Conservation (phyloP, 75 land plant species). For the Cupressus sempervirens region DNA sequence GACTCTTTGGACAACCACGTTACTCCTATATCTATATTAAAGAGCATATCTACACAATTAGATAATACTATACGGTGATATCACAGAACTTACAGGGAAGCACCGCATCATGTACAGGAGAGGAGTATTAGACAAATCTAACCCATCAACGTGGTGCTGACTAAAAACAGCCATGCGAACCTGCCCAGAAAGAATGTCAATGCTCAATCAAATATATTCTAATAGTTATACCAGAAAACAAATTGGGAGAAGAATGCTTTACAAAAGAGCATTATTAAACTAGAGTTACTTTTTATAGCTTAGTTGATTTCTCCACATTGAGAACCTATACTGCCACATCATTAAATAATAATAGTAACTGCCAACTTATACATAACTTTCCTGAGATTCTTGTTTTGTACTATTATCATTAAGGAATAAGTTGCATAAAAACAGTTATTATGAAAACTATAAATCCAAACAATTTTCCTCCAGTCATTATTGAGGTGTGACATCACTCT, state of each 20-base stretch:
- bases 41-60: background rate
- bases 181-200: conserved; percentile 29
- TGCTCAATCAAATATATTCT: background rate
- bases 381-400: background rate
- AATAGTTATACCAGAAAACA: background rate
- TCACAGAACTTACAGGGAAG: conserved; percentile 65
- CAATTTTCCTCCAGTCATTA: background rate
- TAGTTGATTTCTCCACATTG: background rate
- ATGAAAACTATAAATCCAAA: conserved; percentile 1
- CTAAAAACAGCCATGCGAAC: conserved; percentile 98
- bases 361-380: background rate
- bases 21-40: background rate
- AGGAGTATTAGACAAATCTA: conserved; percentile 93
- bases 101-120: conserved; percentile 96
- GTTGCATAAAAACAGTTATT: background rate
- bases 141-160: conserved; percentile 99
- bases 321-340: background rate
- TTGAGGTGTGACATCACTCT: background rate
- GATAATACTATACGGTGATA: background rate
- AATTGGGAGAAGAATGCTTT: background rate
- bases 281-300: background rate
- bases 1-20: background rate
- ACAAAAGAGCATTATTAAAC: background rate
- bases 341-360: background rate
- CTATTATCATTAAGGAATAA: background rate